Base-by-base conservation (phyloP, 345 rosid genomes). In the Eucalyptus tenuipes region DNA sequence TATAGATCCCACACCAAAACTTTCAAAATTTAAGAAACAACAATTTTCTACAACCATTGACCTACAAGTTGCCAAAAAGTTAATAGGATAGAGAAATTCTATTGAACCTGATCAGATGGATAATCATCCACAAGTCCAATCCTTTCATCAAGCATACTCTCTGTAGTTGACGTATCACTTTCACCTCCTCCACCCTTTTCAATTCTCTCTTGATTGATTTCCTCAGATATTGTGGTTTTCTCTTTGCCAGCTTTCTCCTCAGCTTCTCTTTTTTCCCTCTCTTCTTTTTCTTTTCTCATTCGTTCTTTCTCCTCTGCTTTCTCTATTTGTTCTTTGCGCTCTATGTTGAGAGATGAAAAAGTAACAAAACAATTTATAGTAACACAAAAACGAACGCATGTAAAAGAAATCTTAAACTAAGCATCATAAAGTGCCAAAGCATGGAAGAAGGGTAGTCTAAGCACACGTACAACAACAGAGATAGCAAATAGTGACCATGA, bases 301-400 rank as follows among this genome's bases (percentile, higher is more conserved):
- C 93, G 95, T 87, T 93, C 96, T 92, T 93, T 95, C 93, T 97
- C 97, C 93, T 98, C 99, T 59, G 93, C 93, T 90, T 94, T 95
- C 89, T 98, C 99, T 90, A 98, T 95, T 88, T 91, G 95, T 92
- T 97, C 99, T 91, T 97, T 98, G 84, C 87, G 96, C 33, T 95
- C 99, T 98, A 92, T 53, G 91, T 82, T 75, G 49, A 86, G 42
- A 88, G 80, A 48, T 49, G 79, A 86, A 91, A 33, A 75, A 75
- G 47, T 27, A 37, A 44, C 42, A 71, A 90, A 91, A 52, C 47
- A 49, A 59, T 86, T 86, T 47, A 86, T 52, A 15, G 64, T 7
- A 22, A 86, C 18, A 7, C 87, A 20, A 42, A 49, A 55, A 86
- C 7, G 2, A 71, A 37, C 0, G 5, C 82, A 71, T 20, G 45